Percentiles rank a stretch among this genome's conserved stretches.
Conservation (phyloP, 1,139 yeast genomes). For the Hemisphaericaspora xylofermentans region DNA sequence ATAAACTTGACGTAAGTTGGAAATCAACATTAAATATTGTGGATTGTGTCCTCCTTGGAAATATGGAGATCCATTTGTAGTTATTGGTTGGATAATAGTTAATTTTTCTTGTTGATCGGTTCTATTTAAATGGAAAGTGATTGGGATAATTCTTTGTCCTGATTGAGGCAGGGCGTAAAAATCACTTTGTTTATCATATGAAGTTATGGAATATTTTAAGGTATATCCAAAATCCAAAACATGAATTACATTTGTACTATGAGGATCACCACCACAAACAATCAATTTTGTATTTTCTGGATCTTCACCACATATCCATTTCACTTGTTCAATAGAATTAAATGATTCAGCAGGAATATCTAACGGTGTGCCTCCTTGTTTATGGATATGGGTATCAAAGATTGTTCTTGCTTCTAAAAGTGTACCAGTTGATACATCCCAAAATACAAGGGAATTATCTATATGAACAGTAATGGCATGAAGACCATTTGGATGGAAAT, state of each 20-base stretch:
- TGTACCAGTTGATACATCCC: slow-evolving; percentile 84
- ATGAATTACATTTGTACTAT: slow-evolving; percentile 54
- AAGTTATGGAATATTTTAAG: slow-evolving; percentile 73
- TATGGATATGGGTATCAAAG: slow-evolving; percentile 63
- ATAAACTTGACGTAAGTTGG: slow-evolving; percentile 54
- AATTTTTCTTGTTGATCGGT: slow-evolving; percentile 24
- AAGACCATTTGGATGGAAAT: slow-evolving; percentile 92
- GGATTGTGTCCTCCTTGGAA: slow-evolving; percentile 75
- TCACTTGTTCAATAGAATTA: slow-evolving; percentile 41
- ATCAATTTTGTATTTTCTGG: slow-evolving; percentile 79
- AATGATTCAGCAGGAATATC: slow-evolving; percentile 20
- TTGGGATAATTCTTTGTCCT: slow-evolving; percentile 36
- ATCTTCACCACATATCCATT: slow-evolving; percentile 77
- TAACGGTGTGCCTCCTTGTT: slow-evolving; percentile 41
- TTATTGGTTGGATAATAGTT: slow-evolving; percentile 29
- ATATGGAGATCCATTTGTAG: slow-evolving; percentile 50
- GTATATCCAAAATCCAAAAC: slow-evolving; percentile 79
- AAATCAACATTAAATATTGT: slow-evolving; percentile 51
- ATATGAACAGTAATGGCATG: slow-evolving; percentile 76
- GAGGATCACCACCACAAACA: slow-evolving; percentile 66
- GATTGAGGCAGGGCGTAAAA: slow-evolving; percentile 67
- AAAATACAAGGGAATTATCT: slow-evolving; percentile 83
- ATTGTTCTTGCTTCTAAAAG: slow-evolving; percentile 73
- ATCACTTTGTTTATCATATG: slow-evolving; percentile 78
- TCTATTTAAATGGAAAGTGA: slow-evolving; percentile 22